Conservation (phyloP, 495 filamentous ascomycete species). For the Penicillium ucsense region DNA sequence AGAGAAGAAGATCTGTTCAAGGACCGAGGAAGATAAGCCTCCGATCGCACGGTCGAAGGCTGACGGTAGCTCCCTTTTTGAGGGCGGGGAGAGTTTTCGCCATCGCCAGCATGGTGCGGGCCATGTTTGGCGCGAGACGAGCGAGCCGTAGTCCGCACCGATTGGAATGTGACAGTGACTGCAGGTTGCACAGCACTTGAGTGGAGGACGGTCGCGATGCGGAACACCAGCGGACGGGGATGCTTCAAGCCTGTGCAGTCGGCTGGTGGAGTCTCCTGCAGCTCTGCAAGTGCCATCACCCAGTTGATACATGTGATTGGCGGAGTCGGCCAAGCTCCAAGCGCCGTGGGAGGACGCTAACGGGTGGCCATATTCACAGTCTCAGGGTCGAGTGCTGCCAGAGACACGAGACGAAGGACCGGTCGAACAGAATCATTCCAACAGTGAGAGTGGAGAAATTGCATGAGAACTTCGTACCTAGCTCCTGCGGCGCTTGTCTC, state of each 20-base stretch:
- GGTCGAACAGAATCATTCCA: too few relatives aligned
- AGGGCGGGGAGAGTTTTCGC: conserved; percentile 11
- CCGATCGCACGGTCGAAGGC: too few relatives aligned
- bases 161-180: conserved; percentile 27
- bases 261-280: conserved; percentile 20
- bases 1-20: too few relatives aligned
- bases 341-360: conserved; percentile 15
- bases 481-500: too few relatives aligned
- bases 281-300: conserved; percentile 17
- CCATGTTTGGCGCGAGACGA: too few relatives aligned
- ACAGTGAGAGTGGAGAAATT: too few relatives aligned
- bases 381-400: too few relatives aligned
- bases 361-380: not conserved
- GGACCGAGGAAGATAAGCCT: too few relatives aligned
- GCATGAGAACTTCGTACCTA: too few relatives aligned
- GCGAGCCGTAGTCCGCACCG: not conserved
- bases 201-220: conserved; percentile 5
- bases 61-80: conserved; percentile 18
- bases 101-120: conserved; percentile 7
- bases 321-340: conserved; percentile 6
- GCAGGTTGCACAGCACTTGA: conserved; percentile 16
- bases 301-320: conserved; percentile 7
- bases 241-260: not conserved
- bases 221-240: conserved; percentile 5
- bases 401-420: too few relatives aligned